phyloP scores from a whole-genome alignment of 169 alveolate genomes.

The Cryptosporidium sp. region DNA sequence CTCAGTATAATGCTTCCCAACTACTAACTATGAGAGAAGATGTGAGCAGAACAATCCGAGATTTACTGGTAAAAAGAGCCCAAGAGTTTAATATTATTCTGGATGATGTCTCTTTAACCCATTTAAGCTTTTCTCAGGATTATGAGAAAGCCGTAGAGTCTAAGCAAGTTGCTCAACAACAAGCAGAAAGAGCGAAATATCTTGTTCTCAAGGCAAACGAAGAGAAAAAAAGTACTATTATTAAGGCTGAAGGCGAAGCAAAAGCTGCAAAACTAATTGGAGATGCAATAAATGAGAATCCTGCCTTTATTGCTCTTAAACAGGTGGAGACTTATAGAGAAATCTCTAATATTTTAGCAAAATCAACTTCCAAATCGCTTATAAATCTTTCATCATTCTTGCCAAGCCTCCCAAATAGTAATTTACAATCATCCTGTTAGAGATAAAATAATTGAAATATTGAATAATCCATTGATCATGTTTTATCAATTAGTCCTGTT shows the following conservation, averaged over 20 bases:
- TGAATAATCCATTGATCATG: background rate
- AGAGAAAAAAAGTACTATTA: conserved; percentile 94
- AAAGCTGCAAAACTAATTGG: conserved; percentile 93
- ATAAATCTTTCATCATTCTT: conserved; percentile 44
- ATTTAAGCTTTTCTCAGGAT: conserved; percentile 90
- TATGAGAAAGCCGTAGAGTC: conserved; percentile 96
- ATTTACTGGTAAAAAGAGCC: conserved; percentile 94
- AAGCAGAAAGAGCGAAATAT: conserved; percentile 97
- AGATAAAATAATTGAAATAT: background rate
- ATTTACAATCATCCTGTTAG: background rate
- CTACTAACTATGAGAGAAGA: conserved; percentile 95
- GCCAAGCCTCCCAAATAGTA: background rate
- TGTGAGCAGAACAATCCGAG: conserved; percentile 88
- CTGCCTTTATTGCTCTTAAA: conserved; percentile 94
- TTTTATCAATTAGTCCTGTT: background rate
- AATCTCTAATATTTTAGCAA: conserved; percentile 90
- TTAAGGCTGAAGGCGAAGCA: conserved; percentile 97
- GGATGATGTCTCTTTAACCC: conserved; percentile 96
- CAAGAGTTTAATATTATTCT: conserved; percentile 93
- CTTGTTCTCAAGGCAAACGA: conserved; percentile 94
- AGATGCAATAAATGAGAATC: conserved; percentile 86
- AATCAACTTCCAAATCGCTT: conserved; percentile 89
- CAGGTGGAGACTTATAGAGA: conserved; percentile 95
- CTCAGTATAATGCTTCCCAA: conserved; percentile 96
- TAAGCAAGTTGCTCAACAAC: conserved; percentile 97